Percentiles rank a stretch among this genome's conserved stretches.
Evolutionary conservation across 2,329 filamentous ascomycete species (phyloP).

Genomic region (Colletotrichum paranaense): DNA sequence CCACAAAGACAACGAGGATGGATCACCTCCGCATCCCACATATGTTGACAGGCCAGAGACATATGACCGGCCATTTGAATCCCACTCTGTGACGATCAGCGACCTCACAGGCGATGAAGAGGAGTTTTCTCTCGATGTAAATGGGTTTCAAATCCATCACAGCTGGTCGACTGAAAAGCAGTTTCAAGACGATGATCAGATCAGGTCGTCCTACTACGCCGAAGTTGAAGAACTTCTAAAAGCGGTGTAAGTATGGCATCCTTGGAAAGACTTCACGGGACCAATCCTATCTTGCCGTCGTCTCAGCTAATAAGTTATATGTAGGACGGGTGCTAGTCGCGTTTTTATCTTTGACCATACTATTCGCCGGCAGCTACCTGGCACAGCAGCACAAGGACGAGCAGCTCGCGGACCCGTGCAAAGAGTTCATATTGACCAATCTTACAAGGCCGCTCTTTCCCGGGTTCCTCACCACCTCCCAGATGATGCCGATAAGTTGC

Average conservation of each 20-base stretch:
- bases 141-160: conserved; percentile 50
- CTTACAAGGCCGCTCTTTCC: conserved; percentile 54
- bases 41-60: conserved; percentile 50
- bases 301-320: conserved; percentile 5
- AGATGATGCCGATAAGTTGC: conserved; percentile 54
- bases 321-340: conserved; percentile 64
- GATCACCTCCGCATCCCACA: conserved; percentile 49
- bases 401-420: conserved; percentile 56
- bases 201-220: conserved; percentile 76
- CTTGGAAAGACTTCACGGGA: too few relatives aligned
- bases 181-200: conserved; percentile 66
- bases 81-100: conserved; percentile 44
- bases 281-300: too few relatives aligned
- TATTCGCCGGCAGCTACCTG: conserved; percentile 52
- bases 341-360: conserved; percentile 74
- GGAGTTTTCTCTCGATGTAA: conserved; percentile 50
- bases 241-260: conserved; percentile 54
- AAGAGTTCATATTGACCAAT: conserved; percentile 66
- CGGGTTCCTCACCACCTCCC: conserved; percentile 58
- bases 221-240: conserved; percentile 77
- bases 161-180: conserved; percentile 48
- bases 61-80: conserved; percentile 42
- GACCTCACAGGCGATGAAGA: conserved; percentile 50
- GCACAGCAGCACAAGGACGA: conserved; percentile 63
- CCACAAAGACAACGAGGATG: conserved; percentile 54